Conservation (phyloP, 192 early-diverging fungal genomes). For the Linnemannia schmuckeri region DNA sequence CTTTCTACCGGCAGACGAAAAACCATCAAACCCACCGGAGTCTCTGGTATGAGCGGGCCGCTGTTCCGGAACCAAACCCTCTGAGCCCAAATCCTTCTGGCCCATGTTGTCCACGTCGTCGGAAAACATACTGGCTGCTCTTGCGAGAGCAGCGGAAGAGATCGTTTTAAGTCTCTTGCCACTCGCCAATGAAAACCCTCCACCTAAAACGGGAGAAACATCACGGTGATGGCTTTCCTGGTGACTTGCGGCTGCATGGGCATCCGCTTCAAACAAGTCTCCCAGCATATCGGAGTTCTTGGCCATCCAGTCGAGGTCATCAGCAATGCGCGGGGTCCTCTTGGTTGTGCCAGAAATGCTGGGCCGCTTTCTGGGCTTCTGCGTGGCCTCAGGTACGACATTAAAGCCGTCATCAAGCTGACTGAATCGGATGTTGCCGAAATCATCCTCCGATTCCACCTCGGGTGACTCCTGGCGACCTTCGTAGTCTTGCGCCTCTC, state of each 20-base stretch:
- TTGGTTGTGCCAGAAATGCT: background rate
- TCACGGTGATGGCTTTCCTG: background rate
- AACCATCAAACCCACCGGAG: background rate
- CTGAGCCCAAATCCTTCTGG: background rate
- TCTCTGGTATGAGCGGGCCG: background rate
- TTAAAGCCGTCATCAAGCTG: constrained; percentile 43
- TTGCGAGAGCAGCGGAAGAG: constrained; percentile 22
- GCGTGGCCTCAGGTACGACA: constrained; percentile 9
- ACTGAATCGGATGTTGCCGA: constrained; percentile 35
- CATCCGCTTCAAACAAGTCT: background rate
- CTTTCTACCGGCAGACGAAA: constrained; percentile 9
- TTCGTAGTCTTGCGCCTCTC: background rate
- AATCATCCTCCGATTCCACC: constrained; percentile 20
- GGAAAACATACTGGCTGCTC: constrained; percentile 14
- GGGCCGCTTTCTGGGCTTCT: background rate
- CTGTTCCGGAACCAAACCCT: background rate
- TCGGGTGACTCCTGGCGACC: background rate
- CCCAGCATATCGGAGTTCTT: background rate
- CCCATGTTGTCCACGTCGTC: background rate
- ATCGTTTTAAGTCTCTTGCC: constrained; percentile 23
- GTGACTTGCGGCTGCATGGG: background rate
- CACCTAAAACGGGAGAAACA: background rate
- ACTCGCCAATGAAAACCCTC: constrained; percentile 27
- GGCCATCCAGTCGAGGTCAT: background rate
- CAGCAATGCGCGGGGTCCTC: background rate